Evolutionary conservation across 2,329 filamentous ascomycete species (phyloP), one percentile per base, ranked within the genome.

Genomic region (Massarina eburnea): DNA sequence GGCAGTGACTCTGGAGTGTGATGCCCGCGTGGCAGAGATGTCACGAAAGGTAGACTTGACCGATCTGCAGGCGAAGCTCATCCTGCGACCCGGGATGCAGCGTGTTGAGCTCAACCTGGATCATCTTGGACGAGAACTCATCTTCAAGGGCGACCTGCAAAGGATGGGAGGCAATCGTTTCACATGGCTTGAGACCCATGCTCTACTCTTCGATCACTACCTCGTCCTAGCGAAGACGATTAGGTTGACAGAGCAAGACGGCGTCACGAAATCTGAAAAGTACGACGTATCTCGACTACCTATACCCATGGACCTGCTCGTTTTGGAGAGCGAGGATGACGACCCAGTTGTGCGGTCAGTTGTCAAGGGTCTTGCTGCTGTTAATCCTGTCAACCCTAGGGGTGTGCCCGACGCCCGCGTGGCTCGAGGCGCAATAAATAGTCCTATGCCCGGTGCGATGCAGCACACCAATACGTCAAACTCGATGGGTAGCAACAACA

Each of bases 241-340:
- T 7, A 78, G 85, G 3, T 77, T 80, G 9, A 77, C 84, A 36
- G 90, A 91, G 60, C 82, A 84, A 35, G 80, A 83, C 35, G 82
- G 81, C 38, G 81, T 81, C n/a, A 80, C 86, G 43, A 94, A 87
- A 71, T 90, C 89, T 59, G 84, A 87, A 61, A 78, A 80, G 54
- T 99, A 94, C 58, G 94, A 99, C 68, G 92, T 99, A 24, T 96
- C 91, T 1, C 91, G 95, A 69, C 80, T 95, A 76, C 90, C 88
- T 6, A 96, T 99, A 52, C 94, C 94, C 0, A 99, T 99, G 92
- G 91, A 95, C 58, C 78, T 99, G 2, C 77, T 99, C 20, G 89
- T 95, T 39, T 77, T 99, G 1, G 95, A 99, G 71, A 96, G 89
- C 67, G 86, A 89, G 57, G 89, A 92, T 55, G 95, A 99, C 55